Conservation (phyloP, 208 protist genomes). For the Crithidia sp. region DNA sequence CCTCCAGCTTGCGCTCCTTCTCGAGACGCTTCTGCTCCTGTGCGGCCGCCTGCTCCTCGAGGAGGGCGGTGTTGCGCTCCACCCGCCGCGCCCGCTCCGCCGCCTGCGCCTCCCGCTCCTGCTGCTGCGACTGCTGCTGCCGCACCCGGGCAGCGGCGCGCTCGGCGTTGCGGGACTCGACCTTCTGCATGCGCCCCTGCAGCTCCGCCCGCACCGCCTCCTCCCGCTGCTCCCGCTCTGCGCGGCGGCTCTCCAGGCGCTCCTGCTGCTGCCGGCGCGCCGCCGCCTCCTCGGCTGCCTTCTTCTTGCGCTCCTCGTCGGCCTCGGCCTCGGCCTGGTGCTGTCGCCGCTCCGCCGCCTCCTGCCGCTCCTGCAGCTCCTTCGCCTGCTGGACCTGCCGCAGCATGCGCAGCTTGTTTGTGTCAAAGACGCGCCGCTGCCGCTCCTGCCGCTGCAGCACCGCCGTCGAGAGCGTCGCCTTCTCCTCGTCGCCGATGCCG, state of each 20-base stretch:
- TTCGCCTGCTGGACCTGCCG: slow-evolving; percentile 55
- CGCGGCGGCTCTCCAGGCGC: slow-evolving; percentile 53
- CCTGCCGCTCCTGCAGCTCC: slow-evolving; percentile 44
- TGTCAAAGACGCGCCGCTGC: slow-evolving; percentile 59
- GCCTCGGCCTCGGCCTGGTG: slow-evolving; percentile 60
- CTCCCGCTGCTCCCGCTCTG: slow-evolving; percentile 55
- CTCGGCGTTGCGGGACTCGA: slow-evolving; percentile 55
- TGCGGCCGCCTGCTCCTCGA: slow-evolving; percentile 45
- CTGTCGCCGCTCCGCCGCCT: slow-evolving; percentile 47
- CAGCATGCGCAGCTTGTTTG: slow-evolving; percentile 54
- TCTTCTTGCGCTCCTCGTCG: slow-evolving; percentile 22
- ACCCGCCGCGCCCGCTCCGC: slow-evolving; percentile 66
- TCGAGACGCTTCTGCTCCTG: slow-evolving; percentile 48
- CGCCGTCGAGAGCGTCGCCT: slow-evolving; percentile 40
- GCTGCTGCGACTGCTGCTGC: slow-evolving; percentile 33
- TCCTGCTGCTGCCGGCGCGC: slow-evolving; percentile 44
- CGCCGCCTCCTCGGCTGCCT: slow-evolving; percentile 44
- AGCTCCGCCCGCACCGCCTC: slow-evolving; percentile 49
- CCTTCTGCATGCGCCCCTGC: slow-evolving; percentile 50
- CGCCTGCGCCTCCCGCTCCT: slow-evolving; percentile 43
- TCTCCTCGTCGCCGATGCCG: slow-evolving; percentile 4
- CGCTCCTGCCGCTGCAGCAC: slow-evolving; percentile 59
- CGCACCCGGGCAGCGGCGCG: slow-evolving; percentile 56
- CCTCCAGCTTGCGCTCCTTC: slow-evolving; percentile 60
- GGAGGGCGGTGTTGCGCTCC: slow-evolving; percentile 46